Base-by-base conservation (phyloP, 352 stramenopile species). In the Globisporangium solare region DNA sequence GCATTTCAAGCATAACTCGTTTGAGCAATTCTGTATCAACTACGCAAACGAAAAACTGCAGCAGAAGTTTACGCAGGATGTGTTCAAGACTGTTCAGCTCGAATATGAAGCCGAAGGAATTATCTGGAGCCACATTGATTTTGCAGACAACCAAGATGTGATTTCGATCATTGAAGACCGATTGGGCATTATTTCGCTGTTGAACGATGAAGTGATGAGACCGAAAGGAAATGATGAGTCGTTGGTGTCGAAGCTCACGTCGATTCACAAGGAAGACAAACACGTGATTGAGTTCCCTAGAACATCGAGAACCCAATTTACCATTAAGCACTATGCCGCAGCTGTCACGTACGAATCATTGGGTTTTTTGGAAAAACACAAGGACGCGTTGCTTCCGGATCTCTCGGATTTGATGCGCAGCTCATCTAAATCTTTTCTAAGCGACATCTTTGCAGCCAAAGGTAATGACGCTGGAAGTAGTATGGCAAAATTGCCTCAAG, bases 301-400 rank as follows among this genome's bases (percentile, higher is more conserved):
- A 15, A 89, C 70, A 11, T 89, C 79, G 22, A 78, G 78, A 21
- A 89, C 76, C 13, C 76, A 94, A 37, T 98, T 98, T 58, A 91
- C 79, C 11, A 88, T 98, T 40, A 86, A 94, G 43, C 95, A 98
- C 65, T 98, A 98, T 64, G 95, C 95, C 18, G 94, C 83, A 39
- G 60, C 80, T 27, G 95, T 99, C 51, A 86, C 72, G 12, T 99
- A 99, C 77, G 77, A 94, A 61, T 87, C 92, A 18, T 63, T 81
- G 2, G 91, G 91, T 13, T 99, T 99, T 63, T 71, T 98, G 10
- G 93, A 98, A 52, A 98, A 98, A 64, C 97, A 98, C 76, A 95
- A 95, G 63, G 90, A 98, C 51, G 88, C 91, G 13, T 68, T 98
- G 47, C 88, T 96, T 27, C 95, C 96, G 50, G 94, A 98, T 68